A percentile compares a stretch with the other conserved stretches of the same genome.
Conservation (phyloP, 2,329 filamentous ascomycete genomes). For the Orbilia blumenaviensis region DNA sequence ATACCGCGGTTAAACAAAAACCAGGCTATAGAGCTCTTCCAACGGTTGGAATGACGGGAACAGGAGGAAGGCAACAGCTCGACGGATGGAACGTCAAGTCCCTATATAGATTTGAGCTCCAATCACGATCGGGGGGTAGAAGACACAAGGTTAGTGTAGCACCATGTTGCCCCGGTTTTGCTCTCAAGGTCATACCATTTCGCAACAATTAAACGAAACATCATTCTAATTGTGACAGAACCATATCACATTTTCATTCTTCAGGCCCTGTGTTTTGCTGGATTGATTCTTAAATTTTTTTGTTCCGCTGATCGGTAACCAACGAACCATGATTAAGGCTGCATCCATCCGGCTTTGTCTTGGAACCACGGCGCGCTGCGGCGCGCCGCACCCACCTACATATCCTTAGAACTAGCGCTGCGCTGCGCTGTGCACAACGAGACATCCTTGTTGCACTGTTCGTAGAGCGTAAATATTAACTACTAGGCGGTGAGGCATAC, state of each 20-base stretch:
- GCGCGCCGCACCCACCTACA: no score
- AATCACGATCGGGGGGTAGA: not conserved
- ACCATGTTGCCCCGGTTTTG: not conserved
- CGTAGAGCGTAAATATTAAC: no score
- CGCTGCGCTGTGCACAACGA: no score
- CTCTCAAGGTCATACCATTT: not conserved
- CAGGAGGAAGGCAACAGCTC: not conserved
- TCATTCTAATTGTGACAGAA: not conserved
- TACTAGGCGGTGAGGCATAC: no score
- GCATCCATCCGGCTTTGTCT: no score
- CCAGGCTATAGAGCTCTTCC: not conserved
- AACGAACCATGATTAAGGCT: no score
- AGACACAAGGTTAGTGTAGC: not conserved
- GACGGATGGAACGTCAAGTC: constrained; percentile 15
- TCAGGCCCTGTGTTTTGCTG: no score
- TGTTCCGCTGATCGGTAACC: no score
- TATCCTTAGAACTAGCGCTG: no score
- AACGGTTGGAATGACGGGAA: constrained; percentile 4
- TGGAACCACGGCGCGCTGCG: no score
- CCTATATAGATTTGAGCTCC: not conserved
- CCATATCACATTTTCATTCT: not conserved
- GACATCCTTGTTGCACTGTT: no score
- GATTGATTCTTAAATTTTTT: no score
- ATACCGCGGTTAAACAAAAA: constrained; percentile 7
- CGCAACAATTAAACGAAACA: not conserved